Percentiles rank a stretch among this genome's conserved stretches.
Evolutionary conservation across 2,329 filamentous ascomycete genomes (phyloP).

Genomic region (Nothomitra cinnamomea): DNA sequence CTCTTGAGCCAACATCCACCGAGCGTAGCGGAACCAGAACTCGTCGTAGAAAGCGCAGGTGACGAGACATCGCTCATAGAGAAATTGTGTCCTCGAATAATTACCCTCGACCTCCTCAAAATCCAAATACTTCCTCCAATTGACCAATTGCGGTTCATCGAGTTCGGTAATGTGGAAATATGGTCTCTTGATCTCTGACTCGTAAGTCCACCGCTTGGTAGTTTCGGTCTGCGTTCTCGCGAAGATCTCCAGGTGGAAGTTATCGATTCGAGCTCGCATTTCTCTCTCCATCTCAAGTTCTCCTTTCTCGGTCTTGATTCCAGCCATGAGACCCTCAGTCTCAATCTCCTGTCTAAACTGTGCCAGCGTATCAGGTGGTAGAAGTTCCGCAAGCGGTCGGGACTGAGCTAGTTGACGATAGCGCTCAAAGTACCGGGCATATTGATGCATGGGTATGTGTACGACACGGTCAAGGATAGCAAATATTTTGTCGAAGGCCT

Average conservation of each 20-base stretch:
- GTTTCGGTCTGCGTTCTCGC: conserved; percentile 71
- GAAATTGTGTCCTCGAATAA: conserved; percentile 54
- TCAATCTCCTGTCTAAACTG: conserved; percentile 58
- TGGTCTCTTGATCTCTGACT: conserved; percentile 83
- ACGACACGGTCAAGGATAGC: conserved; percentile 68
- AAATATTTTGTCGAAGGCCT: conserved; percentile 71
- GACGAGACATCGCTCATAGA: conserved; percentile 88
- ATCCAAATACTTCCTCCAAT: conserved; percentile 94
- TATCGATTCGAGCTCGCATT: conserved; percentile 62
- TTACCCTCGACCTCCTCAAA: conserved; percentile 82
- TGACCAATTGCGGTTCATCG: conserved; percentile 65
- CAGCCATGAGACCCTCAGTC: conserved; percentile 35
- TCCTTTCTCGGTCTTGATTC: conserved; percentile 33
- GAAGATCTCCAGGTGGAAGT: conserved; percentile 66
- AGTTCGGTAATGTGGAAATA: conserved; percentile 95
- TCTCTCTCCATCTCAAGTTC: conserved; percentile 74
- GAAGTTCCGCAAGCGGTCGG: conserved; percentile 56
- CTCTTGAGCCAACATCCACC: conserved; percentile 75
- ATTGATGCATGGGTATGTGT: conserved; percentile 87
- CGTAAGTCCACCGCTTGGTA: conserved; percentile 84
- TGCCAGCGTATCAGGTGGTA: conserved; percentile 47
- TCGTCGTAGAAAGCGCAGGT: conserved; percentile 92
- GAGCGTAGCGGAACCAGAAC: conserved; percentile 92
- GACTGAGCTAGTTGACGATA: conserved; percentile 62
- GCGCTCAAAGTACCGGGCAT: conserved; percentile 83